Evolutionary conservation across 2,329 filamentous ascomycete genomes (phyloP), one percentile per base, ranked within the genome.

Genomic region (Pseudogymnoascus sp.): DNA sequence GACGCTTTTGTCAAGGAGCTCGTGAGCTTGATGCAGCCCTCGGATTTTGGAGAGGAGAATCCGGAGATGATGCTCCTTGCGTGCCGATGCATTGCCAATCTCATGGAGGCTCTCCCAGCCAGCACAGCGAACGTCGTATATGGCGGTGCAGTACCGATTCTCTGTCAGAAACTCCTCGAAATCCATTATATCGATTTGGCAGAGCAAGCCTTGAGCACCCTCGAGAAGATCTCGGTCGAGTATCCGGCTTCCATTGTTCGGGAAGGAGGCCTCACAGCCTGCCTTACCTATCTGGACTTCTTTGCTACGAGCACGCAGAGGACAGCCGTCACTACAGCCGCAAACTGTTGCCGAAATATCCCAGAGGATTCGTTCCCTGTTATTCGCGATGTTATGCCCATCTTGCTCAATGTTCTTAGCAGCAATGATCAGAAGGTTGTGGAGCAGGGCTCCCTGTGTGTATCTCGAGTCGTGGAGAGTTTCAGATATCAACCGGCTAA

Each of bases 111-210:
- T 23, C 77, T 99, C 28, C 92, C 94, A 18, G 86, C 90, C 33
- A 92, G 92, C 61, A 94, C 94, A 56, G 89, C 91, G 10, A 96
- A 95, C 71, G 91, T 99, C 12, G 94, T 97, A 3, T 97, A 97
- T 71, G 92, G 92, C n/a, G 90, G 91, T 57, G 94, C 94, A 33
- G 94, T 99, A 4, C 92, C 94, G 2, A 85, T 99, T 10, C 77
- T 99, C 23, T 97, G 94, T 74, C 89, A 92, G 70, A 99, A 97
- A 74, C 79, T 99, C 28, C 79, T 97, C 62, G 92, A 97, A 73
- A 97, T 97, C 48, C 88, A 92, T 63, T 99, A 92, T 72, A 99
- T 99, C 71, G 94, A 99, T 72, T 79, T 99, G 59, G 95, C 95
- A 35, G 94, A 99, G 74, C 95, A 99, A 75, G 91, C 94, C 61